Conservation (phyloP, 345 rosid species). For the Excoecaria cochinchinensis region DNA sequence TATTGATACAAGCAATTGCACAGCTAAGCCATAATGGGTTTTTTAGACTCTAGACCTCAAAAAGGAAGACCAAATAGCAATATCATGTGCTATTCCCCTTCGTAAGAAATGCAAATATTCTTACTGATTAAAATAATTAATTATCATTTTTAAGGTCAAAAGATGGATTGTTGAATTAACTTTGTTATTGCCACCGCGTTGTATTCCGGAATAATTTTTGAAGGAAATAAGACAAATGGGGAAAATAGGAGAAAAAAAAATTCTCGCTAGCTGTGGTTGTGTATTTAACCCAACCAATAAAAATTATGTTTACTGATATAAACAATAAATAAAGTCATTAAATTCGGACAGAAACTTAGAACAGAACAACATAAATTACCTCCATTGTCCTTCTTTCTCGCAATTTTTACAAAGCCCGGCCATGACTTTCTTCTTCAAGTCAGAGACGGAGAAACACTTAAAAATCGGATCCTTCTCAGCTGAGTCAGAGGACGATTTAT, state of each 20-base stretch:
- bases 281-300: slow-evolving; percentile 22
- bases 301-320: slow-evolving; percentile 10
- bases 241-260: too few species aligned
- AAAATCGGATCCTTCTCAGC: slow-evolving; percentile 49
- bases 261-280: background rate
- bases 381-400: slow-evolving; percentile 89
- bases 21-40: background rate
- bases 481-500: slow-evolving; percentile 38
- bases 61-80: background rate
- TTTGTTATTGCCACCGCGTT: too few species aligned
- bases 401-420: slow-evolving; percentile 74
- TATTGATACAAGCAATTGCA: background rate
- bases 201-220: too few species aligned
- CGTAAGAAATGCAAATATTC: background rate
- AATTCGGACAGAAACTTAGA: background rate
- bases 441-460: slow-evolving; percentile 76
- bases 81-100: slow-evolving; percentile 2
- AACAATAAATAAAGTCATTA: slow-evolving; percentile 20
- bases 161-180: too few species aligned
- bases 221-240: too few species aligned
- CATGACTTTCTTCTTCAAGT: slow-evolving; percentile 84
- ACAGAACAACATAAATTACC: slow-evolving; percentile 38
- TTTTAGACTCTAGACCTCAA: background rate
- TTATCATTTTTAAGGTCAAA: background rate
- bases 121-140: background rate